phyloP scores from a whole-genome alignment of 2,329 filamentous ascomycete species.

The Fragosphaeria purpurea region DNA sequence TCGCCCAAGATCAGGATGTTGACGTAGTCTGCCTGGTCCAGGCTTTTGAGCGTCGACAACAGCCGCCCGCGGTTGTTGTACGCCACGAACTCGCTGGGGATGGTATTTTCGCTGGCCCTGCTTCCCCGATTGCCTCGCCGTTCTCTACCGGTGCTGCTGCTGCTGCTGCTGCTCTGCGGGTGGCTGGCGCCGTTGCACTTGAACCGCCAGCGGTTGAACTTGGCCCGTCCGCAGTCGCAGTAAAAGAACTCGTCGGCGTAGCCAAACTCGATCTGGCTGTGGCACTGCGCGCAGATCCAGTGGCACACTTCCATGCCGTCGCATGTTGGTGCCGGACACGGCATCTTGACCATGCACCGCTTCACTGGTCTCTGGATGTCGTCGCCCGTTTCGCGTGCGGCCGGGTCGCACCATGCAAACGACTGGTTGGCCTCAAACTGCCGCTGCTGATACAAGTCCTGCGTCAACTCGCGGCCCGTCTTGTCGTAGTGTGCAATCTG shows the following conservation, averaged over 20 bases:
- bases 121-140: too few species aligned
- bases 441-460: conserved; percentile 1
- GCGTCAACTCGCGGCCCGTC: background rate
- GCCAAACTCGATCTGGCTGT: conserved; percentile 19
- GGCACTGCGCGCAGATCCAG: conserved; percentile 17
- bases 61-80: conserved; percentile 1
- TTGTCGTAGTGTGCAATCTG: background rate
- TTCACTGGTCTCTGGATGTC: conserved; percentile 15
- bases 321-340: conserved; percentile 22
- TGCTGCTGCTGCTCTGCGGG: background rate
- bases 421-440: conserved; percentile 1
- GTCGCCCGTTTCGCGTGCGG: background rate
- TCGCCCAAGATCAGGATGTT: conserved; percentile 38
- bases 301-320: conserved; percentile 3
- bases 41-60: background rate
- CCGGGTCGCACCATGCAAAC: background rate
- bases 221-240: conserved; percentile 26
- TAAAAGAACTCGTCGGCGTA: conserved; percentile 22
- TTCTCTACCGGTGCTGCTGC: background rate
- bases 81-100: background rate
- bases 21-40: conserved; percentile 20
- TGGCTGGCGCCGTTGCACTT: conserved; percentile 21
- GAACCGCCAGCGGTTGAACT: conserved; percentile 20
- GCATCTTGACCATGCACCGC: conserved; percentile 20
- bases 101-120: too few species aligned